Conservation (phyloP, 148 eudicot genomes). For the Beta vulgaris region DNA sequence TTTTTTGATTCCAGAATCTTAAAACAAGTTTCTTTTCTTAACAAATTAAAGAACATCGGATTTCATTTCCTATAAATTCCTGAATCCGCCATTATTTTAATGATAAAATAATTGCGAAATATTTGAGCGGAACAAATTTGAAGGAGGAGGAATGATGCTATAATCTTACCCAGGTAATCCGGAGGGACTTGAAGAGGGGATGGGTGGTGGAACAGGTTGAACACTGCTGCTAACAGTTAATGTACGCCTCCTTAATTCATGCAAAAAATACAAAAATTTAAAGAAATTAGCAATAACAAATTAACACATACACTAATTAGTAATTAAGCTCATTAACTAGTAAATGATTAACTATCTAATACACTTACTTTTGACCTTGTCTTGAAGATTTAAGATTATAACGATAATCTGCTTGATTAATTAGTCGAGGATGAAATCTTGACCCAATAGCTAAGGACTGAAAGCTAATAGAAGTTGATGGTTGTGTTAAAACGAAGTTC, state of each 20-base stretch:
- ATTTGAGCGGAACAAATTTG: no score
- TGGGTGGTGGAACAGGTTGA: constrained; percentile 11
- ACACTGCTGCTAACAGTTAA: neutral
- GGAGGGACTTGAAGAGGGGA: neutral
- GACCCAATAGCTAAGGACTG: neutral
- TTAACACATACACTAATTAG: neutral
- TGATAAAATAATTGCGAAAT: no score
- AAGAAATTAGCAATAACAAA: neutral
- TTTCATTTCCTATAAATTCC: no score
- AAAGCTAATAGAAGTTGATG: no score
- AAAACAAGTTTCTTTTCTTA: no score
- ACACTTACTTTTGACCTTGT: constrained; percentile 7
- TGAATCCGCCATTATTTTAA: no score
- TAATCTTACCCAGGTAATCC: constrained; percentile 23
- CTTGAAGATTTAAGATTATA: neutral
- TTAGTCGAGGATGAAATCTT: neutral
- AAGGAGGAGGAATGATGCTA: no score
- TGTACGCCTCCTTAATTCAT: neutral
- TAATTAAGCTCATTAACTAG: neutral
- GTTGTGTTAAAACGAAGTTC: neutral
- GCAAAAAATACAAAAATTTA: no score
- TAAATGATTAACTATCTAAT: neutral
- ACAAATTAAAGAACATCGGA: no score
- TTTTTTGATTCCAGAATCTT: no score
- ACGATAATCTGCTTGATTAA: neutral